Percentiles rank a stretch among this genome's conserved stretches.
These are phyloP conservation scores for Geotrichum reessii DNA, from an alignment of 1,139 yeast species.

Conservation along the genomic window DNA sequence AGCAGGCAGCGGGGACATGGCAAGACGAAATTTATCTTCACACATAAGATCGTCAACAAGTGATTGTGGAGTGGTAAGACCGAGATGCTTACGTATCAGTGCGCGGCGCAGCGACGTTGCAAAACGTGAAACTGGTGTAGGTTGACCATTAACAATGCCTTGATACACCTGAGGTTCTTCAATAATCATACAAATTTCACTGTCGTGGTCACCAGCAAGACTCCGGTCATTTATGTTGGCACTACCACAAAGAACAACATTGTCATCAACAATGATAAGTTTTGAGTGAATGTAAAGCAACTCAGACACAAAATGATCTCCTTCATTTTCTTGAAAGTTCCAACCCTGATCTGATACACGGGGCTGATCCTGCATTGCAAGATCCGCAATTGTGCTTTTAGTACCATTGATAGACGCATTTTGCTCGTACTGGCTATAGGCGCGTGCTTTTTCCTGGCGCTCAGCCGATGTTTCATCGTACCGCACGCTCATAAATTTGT, in stretches of 20 bases:
- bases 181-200: conserved; percentile 21
- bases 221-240: conserved; percentile 22
- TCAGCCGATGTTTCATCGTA: conserved; percentile 13
- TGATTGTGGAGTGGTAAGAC: conserved; percentile 14
- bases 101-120: conserved; percentile 21
- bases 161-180: conserved; percentile 18
- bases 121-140: conserved; percentile 16
- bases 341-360: conserved; percentile 14
- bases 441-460: conserved; percentile 5
- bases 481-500: conserved; percentile 3
- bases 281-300: conserved; percentile 23
- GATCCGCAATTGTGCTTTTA: conserved; percentile 11
- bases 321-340: conserved; percentile 17
- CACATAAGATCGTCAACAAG: conserved; percentile 5
- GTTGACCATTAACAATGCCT: conserved; percentile 14
- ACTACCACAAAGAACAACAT: conserved; percentile 20
- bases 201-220: conserved; percentile 21
- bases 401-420: conserved; percentile 10
- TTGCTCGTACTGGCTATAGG: conserved; percentile 7
- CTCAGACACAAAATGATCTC: conserved; percentile 21
- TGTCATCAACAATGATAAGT: conserved; percentile 21
- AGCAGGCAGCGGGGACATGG: conserved; percentile 18
- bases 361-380: conserved; percentile 11
- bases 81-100: conserved; percentile 20
- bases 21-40: neutral